Evolutionary conservation across 176 grass and related monocot genomes (phyloP), one percentile per base, ranked within the genome.

Genomic region (Zoysia pacifica): DNA sequence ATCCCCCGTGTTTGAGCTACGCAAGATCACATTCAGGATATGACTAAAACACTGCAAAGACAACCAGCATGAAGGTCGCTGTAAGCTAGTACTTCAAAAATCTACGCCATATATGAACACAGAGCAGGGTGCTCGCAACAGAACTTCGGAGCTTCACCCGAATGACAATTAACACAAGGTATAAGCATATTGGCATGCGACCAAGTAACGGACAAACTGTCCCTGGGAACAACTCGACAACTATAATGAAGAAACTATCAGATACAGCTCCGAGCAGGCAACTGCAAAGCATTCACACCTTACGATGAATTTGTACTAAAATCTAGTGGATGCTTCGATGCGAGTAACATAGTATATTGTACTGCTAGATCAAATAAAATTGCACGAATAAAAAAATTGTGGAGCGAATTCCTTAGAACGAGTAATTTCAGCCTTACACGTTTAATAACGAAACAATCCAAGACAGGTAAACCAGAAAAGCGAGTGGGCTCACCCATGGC

Each of bases 401-500:
- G 4, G 37, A 0, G 6, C 66, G 7, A 3, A 7, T 6, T 65
- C 40, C 64, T 39, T n/a, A 36, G 39, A 0, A 55, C 11, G 5
- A 5, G 7, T 43, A 13, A 42, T 41, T 37, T 11, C 50, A 8
- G 6, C 41, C 2, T 46, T 20, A 36, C 38, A 7, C 12, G 75
- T 11, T 20, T 70, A 72, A 56, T 42, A 75, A 41, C 11, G 1
- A 35, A 4, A 1, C 50, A 48, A 18, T 14, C 18, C 38, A 43
- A 1, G 5, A 6, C 62, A 1, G 0, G 48, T 9, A 50, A 60
- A 56, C 11, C 11, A 53, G 9, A 7, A 35, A 68, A 45, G 45
- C 19, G 8, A 63, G 12, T 51, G 16, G 11, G 44, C 86, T 86
- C 46, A 89, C 86, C 90, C 86, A 89, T 89, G 28, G 78, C 73